Evolutionary conservation across 2,329 filamentous ascomycete species (phyloP).

Genomic region (Didymella exigua): DNA sequence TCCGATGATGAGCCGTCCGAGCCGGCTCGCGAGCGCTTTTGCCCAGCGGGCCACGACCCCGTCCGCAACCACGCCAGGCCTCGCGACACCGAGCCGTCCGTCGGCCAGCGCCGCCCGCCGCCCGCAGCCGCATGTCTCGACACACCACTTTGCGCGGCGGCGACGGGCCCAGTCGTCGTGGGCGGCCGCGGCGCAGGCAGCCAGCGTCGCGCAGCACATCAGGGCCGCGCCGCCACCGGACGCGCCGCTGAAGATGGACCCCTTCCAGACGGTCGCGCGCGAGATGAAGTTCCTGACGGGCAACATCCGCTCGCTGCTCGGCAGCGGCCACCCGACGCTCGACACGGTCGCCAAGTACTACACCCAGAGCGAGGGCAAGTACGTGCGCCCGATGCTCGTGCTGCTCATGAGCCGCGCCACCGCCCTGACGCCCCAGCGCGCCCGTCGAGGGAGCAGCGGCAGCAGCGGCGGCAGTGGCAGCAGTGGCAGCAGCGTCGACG

Average conservation of each 20-base stretch:
- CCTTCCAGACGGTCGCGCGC: constrained; percentile 86
- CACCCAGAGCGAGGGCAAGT: constrained; percentile 94
- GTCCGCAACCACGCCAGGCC: constrained; percentile 19
- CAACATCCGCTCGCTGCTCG: constrained; percentile 90
- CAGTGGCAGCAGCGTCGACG: constrained; percentile 54
- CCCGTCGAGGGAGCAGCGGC: constrained; percentile 23
- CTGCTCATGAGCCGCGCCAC: constrained; percentile 96
- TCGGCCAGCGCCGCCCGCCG: constrained; percentile 16
- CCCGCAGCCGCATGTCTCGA: constrained; percentile 21
- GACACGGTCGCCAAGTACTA: constrained; percentile 98
- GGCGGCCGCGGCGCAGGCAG: constrained; percentile 65
- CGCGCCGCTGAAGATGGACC: constrained; percentile 78
- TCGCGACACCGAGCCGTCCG: constrained; percentile 31
- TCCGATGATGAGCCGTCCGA: constrained; percentile 43
- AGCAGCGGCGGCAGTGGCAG: constrained; percentile 55
- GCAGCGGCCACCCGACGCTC: constrained; percentile 90
- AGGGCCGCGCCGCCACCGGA: constrained; percentile 67
- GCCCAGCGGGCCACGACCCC: constrained; percentile 22
- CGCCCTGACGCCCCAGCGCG: constrained; percentile 70
- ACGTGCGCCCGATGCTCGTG: constrained; percentile 91
- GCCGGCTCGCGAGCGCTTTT: constrained; percentile 45
- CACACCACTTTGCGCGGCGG: constrained; percentile 49
- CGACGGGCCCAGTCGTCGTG: constrained; percentile 68
- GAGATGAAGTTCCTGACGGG: constrained; percentile 96
- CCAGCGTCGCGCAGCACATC: constrained; percentile 69